phyloP scores from a whole-genome alignment of 352 stramenopile genomes.

The Globisporangium viniferum region DNA sequence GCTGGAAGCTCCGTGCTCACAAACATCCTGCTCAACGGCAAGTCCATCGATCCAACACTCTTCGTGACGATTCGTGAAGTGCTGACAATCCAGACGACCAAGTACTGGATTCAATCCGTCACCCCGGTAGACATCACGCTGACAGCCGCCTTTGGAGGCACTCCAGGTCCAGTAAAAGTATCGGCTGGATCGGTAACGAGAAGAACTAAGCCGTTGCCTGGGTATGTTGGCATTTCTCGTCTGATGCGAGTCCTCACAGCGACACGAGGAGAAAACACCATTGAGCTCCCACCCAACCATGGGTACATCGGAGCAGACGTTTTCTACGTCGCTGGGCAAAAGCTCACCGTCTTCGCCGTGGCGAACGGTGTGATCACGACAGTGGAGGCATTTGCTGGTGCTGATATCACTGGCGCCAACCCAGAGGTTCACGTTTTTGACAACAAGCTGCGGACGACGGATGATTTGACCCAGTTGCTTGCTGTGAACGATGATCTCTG shows the following conservation, averaged over 20 bases:
- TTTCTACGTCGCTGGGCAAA: conserved; percentile 39
- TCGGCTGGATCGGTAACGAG: conserved; percentile 53
- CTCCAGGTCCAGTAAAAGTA: conserved; percentile 22
- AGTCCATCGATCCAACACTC: conserved; percentile 53
- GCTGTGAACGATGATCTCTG: conserved; percentile 45
- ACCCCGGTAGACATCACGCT: conserved; percentile 46
- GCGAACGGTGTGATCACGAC: conserved; percentile 30
- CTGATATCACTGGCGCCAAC: conserved; percentile 25
- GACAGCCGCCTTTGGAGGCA: conserved; percentile 17
- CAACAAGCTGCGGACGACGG: conserved; percentile 60
- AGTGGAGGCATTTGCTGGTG: conserved; percentile 27
- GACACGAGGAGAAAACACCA: conserved; percentile 17
- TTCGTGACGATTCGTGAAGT: conserved; percentile 63
- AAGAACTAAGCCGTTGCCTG: conserved; percentile 40
- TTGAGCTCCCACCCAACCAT: conserved; percentile 48
- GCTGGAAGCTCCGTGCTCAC: conserved; percentile 31
- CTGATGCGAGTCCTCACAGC: conserved; percentile 51
- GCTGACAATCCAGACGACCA: conserved; percentile 27
- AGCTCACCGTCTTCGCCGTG: conserved; percentile 35
- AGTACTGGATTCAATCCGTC: conserved; percentile 45
- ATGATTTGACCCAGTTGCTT: conserved; percentile 40
- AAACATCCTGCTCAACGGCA: conserved; percentile 36
- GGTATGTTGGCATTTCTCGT: conserved; percentile 39
- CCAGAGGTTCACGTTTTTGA: conserved; percentile 54
- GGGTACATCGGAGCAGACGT: conserved; percentile 23